Percentiles rank a stretch among this genome's conserved stretches.
Conservation (phyloP, 441 rosid genomes). For the Pelargonium myrrhifolium region DNA sequence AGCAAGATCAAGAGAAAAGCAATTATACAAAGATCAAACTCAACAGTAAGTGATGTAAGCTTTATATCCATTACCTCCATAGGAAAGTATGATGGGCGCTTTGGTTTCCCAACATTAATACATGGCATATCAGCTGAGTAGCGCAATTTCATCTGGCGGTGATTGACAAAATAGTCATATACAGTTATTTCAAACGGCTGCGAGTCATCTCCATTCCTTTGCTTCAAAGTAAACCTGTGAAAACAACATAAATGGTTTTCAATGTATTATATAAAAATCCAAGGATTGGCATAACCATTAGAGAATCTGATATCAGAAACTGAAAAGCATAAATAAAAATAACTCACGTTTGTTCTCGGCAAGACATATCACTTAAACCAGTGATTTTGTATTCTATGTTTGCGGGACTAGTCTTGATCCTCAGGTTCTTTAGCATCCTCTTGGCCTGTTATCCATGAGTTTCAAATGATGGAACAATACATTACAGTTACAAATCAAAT, state of each 20-base stretch:
- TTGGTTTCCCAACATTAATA: constrained; percentile 76
- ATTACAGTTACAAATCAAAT: not conserved
- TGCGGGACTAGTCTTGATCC: constrained; percentile 52
- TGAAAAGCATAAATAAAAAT: not conserved
- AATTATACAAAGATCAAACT: not conserved
- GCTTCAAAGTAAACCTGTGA: constrained; percentile 51
- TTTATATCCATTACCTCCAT: constrained; percentile 41
- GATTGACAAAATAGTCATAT: constrained; percentile 54
- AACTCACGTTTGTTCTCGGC: constrained; percentile 53
- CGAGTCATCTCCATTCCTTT: constrained; percentile 27
- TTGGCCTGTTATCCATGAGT: constrained; percentile 42
- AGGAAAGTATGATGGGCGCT: constrained; percentile 68
- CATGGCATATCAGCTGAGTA: constrained; percentile 69
- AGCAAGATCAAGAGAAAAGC: not conserved
- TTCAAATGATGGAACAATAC: not conserved
- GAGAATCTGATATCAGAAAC: too few species aligned
- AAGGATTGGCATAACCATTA: too few species aligned
- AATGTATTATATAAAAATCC: too few species aligned
- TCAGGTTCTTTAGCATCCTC: constrained; percentile 51
- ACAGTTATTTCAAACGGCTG: constrained; percentile 46
- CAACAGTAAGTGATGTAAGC: not conserved
- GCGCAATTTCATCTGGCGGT: constrained; percentile 37
- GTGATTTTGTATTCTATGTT: constrained; percentile 65
- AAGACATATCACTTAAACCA: constrained; percentile 53
- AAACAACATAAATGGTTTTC: not conserved